phyloP scores from a whole-genome alignment of 83 land plant genomes.

The Diphasiastrum complanatum region DNA sequence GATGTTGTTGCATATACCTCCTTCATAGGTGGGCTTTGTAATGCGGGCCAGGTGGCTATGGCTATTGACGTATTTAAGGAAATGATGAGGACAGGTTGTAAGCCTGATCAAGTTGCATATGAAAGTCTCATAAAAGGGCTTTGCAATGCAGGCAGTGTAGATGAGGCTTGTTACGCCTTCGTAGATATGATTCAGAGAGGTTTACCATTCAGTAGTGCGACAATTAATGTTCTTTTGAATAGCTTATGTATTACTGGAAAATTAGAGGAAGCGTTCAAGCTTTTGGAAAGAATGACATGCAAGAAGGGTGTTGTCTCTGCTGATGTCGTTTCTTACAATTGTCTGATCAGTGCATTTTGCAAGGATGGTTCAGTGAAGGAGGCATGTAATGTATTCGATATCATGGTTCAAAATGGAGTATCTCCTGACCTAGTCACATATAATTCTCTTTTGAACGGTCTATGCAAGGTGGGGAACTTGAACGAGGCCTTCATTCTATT shows the following conservation, averaged over 20 bases:
- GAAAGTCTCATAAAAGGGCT: not conserved
- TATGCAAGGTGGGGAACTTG: not conserved
- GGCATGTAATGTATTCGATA: too few species aligned
- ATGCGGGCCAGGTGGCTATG: not conserved
- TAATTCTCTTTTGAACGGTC: not conserved
- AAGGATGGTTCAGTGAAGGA: too few species aligned
- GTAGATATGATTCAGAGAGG: not conserved
- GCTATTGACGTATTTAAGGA: not conserved
- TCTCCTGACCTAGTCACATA: conserved; percentile 1
- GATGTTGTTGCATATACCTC: not conserved
- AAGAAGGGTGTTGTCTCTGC: too few species aligned
- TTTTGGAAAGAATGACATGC: not conserved
- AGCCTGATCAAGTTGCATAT: not conserved
- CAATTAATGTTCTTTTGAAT: not conserved
- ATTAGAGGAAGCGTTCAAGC: not conserved
- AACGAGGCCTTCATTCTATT: not conserved
- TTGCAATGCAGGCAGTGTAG: not conserved
- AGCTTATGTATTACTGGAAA: not conserved
- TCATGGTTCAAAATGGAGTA: too few species aligned
- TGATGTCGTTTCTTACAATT: too few species aligned
- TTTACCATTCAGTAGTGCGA: not conserved
- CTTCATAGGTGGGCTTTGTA: not conserved
- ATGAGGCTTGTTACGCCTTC: not conserved
- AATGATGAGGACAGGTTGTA: not conserved
- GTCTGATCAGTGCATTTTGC: too few species aligned